phyloP scores from a whole-genome alignment of 2,329 filamentous ascomycete species.

The Fusarium graminum region DNA sequence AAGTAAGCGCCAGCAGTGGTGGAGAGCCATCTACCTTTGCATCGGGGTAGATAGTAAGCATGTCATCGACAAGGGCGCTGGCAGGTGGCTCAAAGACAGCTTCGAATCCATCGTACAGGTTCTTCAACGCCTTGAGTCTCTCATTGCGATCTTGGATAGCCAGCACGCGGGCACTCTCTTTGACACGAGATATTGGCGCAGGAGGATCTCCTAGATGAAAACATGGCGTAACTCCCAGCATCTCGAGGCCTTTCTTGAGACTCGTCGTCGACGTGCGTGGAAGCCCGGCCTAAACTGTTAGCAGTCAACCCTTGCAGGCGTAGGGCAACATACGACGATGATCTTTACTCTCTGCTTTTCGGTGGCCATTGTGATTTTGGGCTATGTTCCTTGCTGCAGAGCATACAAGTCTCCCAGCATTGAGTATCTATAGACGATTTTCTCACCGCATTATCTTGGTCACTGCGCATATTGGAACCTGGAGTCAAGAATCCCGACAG shows the following conservation, averaged over 20 bases:
- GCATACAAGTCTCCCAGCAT: neutral
- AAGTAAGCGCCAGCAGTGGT: neutral
- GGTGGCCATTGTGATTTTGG: conserved; percentile 13
- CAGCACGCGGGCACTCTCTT: conserved; percentile 36
- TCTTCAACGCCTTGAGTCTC: conserved; percentile 34
- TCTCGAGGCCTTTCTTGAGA: conserved; percentile 40
- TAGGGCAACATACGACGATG: conserved; percentile 30
- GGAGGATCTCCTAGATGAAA: conserved; percentile 42
- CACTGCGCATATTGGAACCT: neutral
- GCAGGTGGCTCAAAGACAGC: conserved; percentile 41
- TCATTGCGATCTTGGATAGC: conserved; percentile 33
- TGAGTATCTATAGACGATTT: conserved; percentile 19
- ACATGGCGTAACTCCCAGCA: conserved; percentile 32
- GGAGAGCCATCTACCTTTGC: conserved; percentile 18
- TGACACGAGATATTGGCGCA: conserved; percentile 30
- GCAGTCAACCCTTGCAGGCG: neutral
- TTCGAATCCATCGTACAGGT: conserved; percentile 36
- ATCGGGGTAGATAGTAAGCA: conserved; percentile 33
- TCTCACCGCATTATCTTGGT: neutral
- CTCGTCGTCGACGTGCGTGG: conserved; percentile 39
- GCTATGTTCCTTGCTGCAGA: neutral
- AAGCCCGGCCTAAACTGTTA: conserved; percentile 27
- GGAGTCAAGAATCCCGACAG: neutral
- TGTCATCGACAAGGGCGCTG: conserved; percentile 36
- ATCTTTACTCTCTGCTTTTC: conserved; percentile 28